These are phyloP conservation scores for Mucor circinelloides DNA, from an alignment of 371 early-diverging fungal species.

Conservation along the genomic window DNA sequence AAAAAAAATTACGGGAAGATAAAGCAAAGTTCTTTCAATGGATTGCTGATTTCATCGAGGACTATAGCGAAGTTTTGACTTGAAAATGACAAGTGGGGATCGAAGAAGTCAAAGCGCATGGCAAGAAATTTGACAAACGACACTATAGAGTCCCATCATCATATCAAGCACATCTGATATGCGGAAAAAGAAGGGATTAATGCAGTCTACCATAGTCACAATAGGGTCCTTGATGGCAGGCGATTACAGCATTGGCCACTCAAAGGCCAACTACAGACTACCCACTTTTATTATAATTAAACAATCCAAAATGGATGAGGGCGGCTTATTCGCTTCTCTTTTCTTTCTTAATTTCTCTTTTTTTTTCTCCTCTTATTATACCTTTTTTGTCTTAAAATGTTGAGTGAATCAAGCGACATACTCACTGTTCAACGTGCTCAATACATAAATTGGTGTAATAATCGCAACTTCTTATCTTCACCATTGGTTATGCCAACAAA, in stretches of 20 bases:
- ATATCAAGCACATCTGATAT: not conserved
- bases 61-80: not conserved
- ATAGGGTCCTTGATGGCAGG: not conserved
- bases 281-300: not conserved
- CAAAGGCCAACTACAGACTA: not conserved
- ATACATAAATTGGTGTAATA: conserved; percentile 12
- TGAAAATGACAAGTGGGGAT: not conserved
- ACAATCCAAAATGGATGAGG: not conserved
- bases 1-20: not conserved
- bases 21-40: not conserved
- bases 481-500: not conserved
- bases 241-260: not conserved
- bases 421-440: conserved; percentile 16
- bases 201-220: not conserved
- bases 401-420: conserved; percentile 1
- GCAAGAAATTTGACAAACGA: not conserved
- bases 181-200: not conserved
- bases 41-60: not conserved
- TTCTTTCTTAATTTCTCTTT: not conserved
- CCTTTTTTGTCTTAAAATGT: not conserved
- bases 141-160: not conserved
- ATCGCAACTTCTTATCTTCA: not conserved
- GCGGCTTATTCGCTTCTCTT: not conserved
- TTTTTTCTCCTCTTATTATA: not conserved
- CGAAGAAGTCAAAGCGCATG: not conserved